Evolutionary conservation across 108 stramenopile genomes (phyloP).

Genomic region (Cylindrotheca fusiformis): DNA sequence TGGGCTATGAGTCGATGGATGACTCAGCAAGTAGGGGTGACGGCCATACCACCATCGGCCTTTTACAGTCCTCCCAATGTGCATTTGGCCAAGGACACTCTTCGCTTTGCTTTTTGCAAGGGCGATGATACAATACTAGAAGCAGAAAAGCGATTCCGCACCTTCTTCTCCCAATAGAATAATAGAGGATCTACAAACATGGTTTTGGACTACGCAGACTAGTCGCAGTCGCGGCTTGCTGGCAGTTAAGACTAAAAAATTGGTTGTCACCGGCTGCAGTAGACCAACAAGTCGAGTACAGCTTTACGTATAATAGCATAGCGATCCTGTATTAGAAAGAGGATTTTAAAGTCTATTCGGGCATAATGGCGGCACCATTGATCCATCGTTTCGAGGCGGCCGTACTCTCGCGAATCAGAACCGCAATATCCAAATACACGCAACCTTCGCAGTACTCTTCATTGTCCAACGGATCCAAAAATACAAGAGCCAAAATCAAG

Average conservation of each 20-base stretch:
- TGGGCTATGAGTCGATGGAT: slow-evolving; percentile 84
- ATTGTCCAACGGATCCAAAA: slow-evolving; percentile 54
- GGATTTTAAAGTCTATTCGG: no score
- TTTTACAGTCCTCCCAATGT: slow-evolving; percentile 63
- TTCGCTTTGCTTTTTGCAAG: slow-evolving; percentile 94
- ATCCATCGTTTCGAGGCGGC: slow-evolving; percentile 3
- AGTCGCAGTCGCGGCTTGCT: no score
- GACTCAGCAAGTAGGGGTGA: slow-evolving; percentile 72
- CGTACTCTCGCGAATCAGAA: slow-evolving; percentile 39
- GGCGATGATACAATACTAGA: slow-evolving; percentile 61
- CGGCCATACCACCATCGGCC: slow-evolving; percentile 85
- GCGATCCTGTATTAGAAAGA: no score
- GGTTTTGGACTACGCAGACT: no score
- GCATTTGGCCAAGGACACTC: slow-evolving; percentile 44
- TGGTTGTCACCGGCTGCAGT: no score
- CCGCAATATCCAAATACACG: slow-evolving; percentile 31
- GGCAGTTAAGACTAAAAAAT: no score
- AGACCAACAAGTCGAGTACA: no score
- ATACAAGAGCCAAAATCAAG: slow-evolving; percentile 45
- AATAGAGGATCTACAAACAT: no score
- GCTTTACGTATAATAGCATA: no score
- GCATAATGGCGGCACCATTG: neutral
- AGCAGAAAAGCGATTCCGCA: slow-evolving; percentile 25
- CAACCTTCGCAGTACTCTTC: slow-evolving; percentile 33
- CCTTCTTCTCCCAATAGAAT: slow-evolving; percentile 26